Evolutionary conservation across 805 yeast genomes (phyloP).

Genomic region (Danielia oregonensis): DNA sequence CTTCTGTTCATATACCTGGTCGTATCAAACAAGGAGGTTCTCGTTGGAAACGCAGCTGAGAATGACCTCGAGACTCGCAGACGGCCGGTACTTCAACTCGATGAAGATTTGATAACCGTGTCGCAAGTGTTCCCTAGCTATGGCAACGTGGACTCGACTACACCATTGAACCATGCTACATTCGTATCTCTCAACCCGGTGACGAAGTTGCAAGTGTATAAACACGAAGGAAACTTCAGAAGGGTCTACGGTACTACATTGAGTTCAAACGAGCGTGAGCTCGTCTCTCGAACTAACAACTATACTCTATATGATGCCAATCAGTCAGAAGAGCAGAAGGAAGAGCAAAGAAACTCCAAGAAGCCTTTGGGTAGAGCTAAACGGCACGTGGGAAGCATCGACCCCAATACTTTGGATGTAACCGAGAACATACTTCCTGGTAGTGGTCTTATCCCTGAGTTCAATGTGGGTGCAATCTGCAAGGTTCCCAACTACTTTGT

Average conservation of each 20-base stretch:
- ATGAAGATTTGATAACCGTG: conserved; percentile 30
- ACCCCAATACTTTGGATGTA: conserved; percentile 39
- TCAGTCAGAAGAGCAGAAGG: neutral
- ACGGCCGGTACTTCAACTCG: conserved; percentile 4
- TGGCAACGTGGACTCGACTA: conserved; percentile 26
- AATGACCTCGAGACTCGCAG: conserved; percentile 3
- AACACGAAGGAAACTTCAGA: conserved; percentile 19
- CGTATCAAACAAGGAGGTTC: conserved; percentile 18
- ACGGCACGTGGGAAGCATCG: conserved; percentile 29
- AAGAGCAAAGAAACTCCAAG: conserved; percentile 10
- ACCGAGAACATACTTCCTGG: conserved; percentile 40
- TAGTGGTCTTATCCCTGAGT: conserved; percentile 41
- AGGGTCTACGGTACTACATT: conserved; percentile 23
- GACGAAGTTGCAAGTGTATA: conserved; percentile 36
- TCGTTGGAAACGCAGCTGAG: conserved; percentile 6
- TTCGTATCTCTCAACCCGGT: conserved; percentile 32
- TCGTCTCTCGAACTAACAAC: conserved; percentile 28
- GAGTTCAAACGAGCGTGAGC: conserved; percentile 32
- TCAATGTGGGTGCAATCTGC: conserved; percentile 37
- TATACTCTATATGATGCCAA: conserved; percentile 9
- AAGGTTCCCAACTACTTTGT: conserved; percentile 41
- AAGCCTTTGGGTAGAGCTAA: conserved; percentile 30
- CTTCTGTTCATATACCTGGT: conserved; percentile 18
- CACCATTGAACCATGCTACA: conserved; percentile 30
- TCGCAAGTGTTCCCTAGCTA: conserved; percentile 41